Conservation (phyloP, 805 yeast genomes). For the Nakazawaea molendinolei region DNA sequence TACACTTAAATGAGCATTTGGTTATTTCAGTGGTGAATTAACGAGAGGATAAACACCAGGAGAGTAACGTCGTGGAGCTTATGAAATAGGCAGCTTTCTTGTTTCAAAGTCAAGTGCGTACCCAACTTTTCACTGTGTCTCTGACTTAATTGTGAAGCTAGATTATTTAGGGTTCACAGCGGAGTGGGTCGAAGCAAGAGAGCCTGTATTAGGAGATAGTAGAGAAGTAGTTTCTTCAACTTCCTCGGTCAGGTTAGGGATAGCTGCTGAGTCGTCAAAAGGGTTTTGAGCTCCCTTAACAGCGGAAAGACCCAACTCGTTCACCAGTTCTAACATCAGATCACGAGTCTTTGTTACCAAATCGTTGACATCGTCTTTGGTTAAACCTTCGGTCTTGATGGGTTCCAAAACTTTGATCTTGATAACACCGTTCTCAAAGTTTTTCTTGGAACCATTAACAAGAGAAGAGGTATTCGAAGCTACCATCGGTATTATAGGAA, state of each 20-base stretch:
- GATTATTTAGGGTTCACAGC: background rate
- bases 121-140: no score
- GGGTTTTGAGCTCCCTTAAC: constrained; percentile 18
- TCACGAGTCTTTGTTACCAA: constrained; percentile 52
- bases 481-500: constrained; percentile 85
- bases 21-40: no score
- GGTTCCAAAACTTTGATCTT: constrained; percentile 78
- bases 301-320: constrained; percentile 37
- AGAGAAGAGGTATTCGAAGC: constrained; percentile 80
- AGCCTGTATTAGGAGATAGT: constrained; percentile 3
- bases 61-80: no score
- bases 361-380: constrained; percentile 62
- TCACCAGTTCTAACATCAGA: constrained; percentile 42
- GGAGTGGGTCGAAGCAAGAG: constrained; percentile 3
- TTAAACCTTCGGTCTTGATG: constrained; percentile 60
- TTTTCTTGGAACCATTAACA: constrained; percentile 49
- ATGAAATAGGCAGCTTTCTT: no score
- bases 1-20: no score
- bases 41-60: no score
- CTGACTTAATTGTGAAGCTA: no score
- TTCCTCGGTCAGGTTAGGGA: background rate
- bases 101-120: no score
- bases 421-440: constrained; percentile 76
- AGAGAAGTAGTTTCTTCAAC: constrained; percentile 10
- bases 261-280: constrained; percentile 4